These are phyloP conservation scores for Poa annua DNA, from an alignment of 176 grass and related monocot genomes.

Conservation along the genomic window DNA sequence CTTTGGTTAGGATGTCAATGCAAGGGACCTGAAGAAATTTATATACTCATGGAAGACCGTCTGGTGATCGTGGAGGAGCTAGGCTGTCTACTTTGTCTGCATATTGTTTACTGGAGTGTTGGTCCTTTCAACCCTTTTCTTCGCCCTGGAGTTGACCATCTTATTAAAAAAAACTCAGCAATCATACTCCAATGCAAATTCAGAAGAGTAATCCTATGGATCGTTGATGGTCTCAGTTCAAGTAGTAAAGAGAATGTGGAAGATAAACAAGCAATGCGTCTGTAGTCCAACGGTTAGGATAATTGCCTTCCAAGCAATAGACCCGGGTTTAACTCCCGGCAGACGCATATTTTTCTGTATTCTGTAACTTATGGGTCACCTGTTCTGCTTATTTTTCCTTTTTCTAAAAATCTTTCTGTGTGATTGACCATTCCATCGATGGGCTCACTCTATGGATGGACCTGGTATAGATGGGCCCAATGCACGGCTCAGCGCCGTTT, in stretches of 20 bases:
- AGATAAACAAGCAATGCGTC: conserved; percentile 2
- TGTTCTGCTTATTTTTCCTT: no score
- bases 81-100: conserved; percentile 12
- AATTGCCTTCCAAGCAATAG: conserved; percentile 99
- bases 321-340: conserved; percentile 96
- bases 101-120: conserved; percentile 9
- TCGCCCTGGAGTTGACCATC: not conserved
- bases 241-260: no score
- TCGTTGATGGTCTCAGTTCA: no score
- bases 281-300: conserved; percentile 99
- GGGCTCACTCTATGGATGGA: no score
- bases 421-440: no score
- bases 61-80: conserved; percentile 37
- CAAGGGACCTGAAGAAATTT: not conserved
- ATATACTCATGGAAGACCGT: conserved; percentile 36
- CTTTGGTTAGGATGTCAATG: conserved; percentile 37
- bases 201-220: no score
- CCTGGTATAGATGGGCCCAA: no score
- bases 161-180: not conserved
- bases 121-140: not conserved
- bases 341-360: conserved; percentile 20
- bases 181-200: not conserved
- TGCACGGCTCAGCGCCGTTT: not conserved
- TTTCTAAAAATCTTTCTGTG: no score
- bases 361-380: no score